Evolutionary conservation across 768 basidiomycete genomes (phyloP).

Genomic region (Daedaleopsis nitida): DNA sequence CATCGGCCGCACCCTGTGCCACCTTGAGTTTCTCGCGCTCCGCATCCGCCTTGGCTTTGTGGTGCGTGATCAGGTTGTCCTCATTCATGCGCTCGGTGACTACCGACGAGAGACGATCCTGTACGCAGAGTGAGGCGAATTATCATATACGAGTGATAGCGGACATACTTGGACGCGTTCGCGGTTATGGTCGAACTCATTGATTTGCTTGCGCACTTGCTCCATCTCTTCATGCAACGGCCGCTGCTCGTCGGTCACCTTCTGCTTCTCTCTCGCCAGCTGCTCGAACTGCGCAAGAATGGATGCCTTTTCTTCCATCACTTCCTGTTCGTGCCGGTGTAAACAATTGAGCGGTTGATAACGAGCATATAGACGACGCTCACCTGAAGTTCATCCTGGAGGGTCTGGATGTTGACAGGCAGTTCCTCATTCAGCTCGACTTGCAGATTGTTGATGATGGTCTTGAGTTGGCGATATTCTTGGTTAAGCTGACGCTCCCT

Average conservation of each 20-base stretch:
- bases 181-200: slow-evolving; percentile 50
- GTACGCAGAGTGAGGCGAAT: slow-evolving; percentile 10
- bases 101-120: slow-evolving; percentile 55
- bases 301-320: slow-evolving; percentile 51
- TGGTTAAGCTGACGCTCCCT: slow-evolving; percentile 8
- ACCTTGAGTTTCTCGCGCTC: slow-evolving; percentile 49
- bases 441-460: slow-evolving; percentile 44
- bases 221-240: slow-evolving; percentile 46
- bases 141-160: neutral
- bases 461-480: slow-evolving; percentile 30
- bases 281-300: slow-evolving; percentile 52
- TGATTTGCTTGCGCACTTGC: slow-evolving; percentile 48
- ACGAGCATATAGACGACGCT: slow-evolving; percentile 17
- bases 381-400: slow-evolving; percentile 58
- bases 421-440: slow-evolving; percentile 69
- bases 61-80: slow-evolving; percentile 51
- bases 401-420: slow-evolving; percentile 59
- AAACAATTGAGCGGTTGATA: neutral
- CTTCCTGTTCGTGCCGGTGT: slow-evolving; percentile 45
- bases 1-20: slow-evolving; percentile 47
- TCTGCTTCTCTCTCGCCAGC: slow-evolving; percentile 45
- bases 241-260: slow-evolving; percentile 48
- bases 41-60: slow-evolving; percentile 50
- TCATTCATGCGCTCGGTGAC: slow-evolving; percentile 51
- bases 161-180: slow-evolving; percentile 47